Conservation (phyloP, 768 basidiomycete genomes). For the Coprinellus micaceus region DNA sequence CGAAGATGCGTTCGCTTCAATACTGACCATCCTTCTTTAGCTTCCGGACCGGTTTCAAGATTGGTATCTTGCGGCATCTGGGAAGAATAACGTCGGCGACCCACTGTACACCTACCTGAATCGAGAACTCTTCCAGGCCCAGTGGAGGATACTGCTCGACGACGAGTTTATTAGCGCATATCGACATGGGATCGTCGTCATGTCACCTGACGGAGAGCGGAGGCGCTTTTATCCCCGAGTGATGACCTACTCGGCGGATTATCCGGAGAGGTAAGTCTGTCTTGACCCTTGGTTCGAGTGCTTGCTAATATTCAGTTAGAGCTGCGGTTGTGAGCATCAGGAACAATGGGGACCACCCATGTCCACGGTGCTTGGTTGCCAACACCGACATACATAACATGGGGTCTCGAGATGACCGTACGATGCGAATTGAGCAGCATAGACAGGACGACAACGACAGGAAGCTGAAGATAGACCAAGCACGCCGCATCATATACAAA, state of each 20-base stretch:
- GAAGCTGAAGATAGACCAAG: neutral
- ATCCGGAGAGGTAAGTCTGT: slow-evolving; percentile 3
- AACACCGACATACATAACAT: slow-evolving; percentile 23
- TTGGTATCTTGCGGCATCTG: neutral
- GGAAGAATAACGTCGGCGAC: neutral
- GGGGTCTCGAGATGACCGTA: slow-evolving; percentile 8
- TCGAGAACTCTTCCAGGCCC: neutral
- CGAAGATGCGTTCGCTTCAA: slow-evolving; percentile 3
- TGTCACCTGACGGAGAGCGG: neutral
- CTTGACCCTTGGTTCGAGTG: slow-evolving; percentile 1
- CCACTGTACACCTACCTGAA: slow-evolving; percentile 1
- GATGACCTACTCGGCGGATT: slow-evolving; percentile 6
- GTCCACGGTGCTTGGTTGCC: slow-evolving; percentile 29
- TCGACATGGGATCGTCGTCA: slow-evolving; percentile 1
- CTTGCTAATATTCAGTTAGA: neutral
- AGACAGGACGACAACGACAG: neutral
- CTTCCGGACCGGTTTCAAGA: slow-evolving; percentile 8
- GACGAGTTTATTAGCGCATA: neutral
- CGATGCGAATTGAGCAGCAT: neutral
- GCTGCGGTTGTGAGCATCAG: slow-evolving; percentile 25
- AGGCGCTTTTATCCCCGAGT: slow-evolving; percentile 3
- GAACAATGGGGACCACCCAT: slow-evolving; percentile 32
- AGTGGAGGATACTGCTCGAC: slow-evolving; percentile 2
- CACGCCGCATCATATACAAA: neutral
- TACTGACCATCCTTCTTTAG: slow-evolving; percentile 10